phyloP scores from a whole-genome alignment of 768 basidiomycete genomes.

The Mycena polygramma region DNA sequence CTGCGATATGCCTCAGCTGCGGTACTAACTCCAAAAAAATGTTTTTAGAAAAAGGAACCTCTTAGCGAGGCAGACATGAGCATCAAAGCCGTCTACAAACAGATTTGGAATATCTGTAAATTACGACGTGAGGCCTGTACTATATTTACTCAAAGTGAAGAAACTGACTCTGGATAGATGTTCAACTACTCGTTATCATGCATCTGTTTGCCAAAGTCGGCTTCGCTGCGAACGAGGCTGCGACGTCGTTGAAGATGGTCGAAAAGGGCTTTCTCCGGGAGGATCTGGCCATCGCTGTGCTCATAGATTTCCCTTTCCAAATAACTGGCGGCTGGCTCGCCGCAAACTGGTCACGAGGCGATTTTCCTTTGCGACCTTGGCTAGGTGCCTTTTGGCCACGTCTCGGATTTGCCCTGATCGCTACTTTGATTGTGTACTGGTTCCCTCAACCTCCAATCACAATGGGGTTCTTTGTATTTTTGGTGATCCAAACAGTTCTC shows the following conservation, averaged over 20 bases:
- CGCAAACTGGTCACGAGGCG: conserved; percentile 90
- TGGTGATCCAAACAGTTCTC: conserved; percentile 86
- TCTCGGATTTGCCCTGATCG: conserved; percentile 76
- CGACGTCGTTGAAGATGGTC: conserved; percentile 92
- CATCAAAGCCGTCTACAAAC: conserved; percentile 89
- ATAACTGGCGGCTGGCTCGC: conserved; percentile 95
- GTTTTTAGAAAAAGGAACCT: conserved; percentile 77
- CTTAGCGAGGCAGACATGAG: conserved; percentile 88
- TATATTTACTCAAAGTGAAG: not conserved
- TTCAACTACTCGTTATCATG: conserved; percentile 87
- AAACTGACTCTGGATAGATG: conserved; percentile 66
- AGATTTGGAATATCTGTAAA: conserved; percentile 95
- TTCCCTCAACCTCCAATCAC: conserved; percentile 87
- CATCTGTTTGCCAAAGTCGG: conserved; percentile 95
- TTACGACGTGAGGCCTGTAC: conserved; percentile 76
- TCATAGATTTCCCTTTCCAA: conserved; percentile 98
- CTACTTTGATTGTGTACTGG: conserved; percentile 82
- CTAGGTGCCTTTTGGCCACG: conserved; percentile 92
- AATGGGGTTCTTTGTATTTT: conserved; percentile 80
- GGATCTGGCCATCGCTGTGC: conserved; percentile 94
- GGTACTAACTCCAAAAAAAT: not conserved
- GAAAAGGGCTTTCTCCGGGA: conserved; percentile 97
- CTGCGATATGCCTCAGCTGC: not conserved
- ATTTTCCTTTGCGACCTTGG: conserved; percentile 88
- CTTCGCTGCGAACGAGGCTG: conserved; percentile 94